phyloP scores from a whole-genome alignment of 2,329 filamentous ascomycete genomes.

The Immersiporthe knoxdaviesiana region DNA sequence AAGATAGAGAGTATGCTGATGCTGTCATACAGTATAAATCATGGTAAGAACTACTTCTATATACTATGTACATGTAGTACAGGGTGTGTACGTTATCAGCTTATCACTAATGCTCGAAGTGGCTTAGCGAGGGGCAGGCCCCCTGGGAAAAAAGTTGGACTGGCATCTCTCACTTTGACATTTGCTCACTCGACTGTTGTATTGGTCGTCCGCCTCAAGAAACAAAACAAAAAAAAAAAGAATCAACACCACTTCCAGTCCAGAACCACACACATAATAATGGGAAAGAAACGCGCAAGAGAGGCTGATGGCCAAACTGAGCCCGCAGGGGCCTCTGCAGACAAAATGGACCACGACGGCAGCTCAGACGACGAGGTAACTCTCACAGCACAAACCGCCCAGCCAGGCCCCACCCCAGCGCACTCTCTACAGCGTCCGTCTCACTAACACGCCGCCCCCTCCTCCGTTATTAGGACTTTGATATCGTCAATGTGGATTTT shows the following conservation, averaged over 20 bases:
- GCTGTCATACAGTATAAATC: background rate
- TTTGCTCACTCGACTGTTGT: conserved; percentile 1
- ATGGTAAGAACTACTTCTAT: too few species aligned
- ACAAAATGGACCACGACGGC: conserved; percentile 47
- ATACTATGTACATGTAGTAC: too few species aligned
- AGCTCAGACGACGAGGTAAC: conserved; percentile 58
- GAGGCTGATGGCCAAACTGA: conserved; percentile 38
- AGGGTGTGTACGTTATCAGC: conserved; percentile 24
- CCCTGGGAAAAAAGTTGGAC: conserved; percentile 22
- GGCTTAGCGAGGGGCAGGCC: conserved; percentile 26
- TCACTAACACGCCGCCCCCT: conserved; percentile 28
- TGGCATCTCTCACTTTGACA: background rate
- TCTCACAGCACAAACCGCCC: conserved; percentile 16
- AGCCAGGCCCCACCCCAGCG: conserved; percentile 18
- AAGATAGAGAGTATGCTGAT: background rate
- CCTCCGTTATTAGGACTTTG: conserved; percentile 72
- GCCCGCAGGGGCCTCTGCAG: conserved; percentile 34
- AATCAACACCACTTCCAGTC: background rate
- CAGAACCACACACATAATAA: conserved; percentile 26
- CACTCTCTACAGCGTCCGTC: conserved; percentile 16
- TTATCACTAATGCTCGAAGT: conserved; percentile 20
- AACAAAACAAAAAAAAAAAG: background rate
- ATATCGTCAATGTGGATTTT: conserved; percentile 94
- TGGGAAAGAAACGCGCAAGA: conserved; percentile 45
- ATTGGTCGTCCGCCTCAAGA: background rate